phyloP scores from a whole-genome alignment of 805 yeast genomes.

The Cephaloascus albidus region DNA sequence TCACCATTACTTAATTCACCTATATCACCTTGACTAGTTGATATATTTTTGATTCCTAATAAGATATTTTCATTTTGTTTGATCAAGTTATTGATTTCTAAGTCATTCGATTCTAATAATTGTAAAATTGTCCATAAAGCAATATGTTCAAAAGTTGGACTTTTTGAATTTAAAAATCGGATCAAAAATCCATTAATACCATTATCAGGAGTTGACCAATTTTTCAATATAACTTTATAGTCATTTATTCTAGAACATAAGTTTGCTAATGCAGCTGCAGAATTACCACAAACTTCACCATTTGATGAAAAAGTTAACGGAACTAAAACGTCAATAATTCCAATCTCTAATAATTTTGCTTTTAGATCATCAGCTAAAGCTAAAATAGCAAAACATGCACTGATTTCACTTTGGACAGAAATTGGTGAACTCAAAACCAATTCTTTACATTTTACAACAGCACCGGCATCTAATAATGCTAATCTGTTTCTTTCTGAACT shows the following conservation, averaged over 20 bases:
- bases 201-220: constrained; percentile 73
- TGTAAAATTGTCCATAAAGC: constrained; percentile 96
- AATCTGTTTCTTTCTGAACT: constrained; percentile 87
- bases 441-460: constrained; percentile 86
- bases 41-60: constrained; percentile 37
- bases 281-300: constrained; percentile 95
- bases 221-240: constrained; percentile 66
- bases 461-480: constrained; percentile 90
- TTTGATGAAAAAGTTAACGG: constrained; percentile 85
- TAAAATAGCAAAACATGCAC: constrained; percentile 94
- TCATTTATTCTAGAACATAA: constrained; percentile 84
- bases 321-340: constrained; percentile 78
- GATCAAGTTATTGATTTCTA: constrained; percentile 45
- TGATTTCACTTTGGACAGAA: constrained; percentile 89
- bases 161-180: constrained; percentile 71
- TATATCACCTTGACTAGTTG: constrained; percentile 9
- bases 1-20: constrained; percentile 12
- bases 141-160: constrained; percentile 94
- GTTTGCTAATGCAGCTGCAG: constrained; percentile 97
- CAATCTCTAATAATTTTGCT: constrained; percentile 71
- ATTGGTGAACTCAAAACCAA: constrained; percentile 81
- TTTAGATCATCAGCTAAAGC: constrained; percentile 95
- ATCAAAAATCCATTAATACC: constrained; percentile 81
- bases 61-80: constrained; percentile 46
- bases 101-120: constrained; percentile 78